Percentiles rank a stretch among this genome's conserved stretches.
These are phyloP conservation scores for Plantago coronopus DNA, from an alignment of 305 asterid species.

Conservation along the genomic window DNA sequence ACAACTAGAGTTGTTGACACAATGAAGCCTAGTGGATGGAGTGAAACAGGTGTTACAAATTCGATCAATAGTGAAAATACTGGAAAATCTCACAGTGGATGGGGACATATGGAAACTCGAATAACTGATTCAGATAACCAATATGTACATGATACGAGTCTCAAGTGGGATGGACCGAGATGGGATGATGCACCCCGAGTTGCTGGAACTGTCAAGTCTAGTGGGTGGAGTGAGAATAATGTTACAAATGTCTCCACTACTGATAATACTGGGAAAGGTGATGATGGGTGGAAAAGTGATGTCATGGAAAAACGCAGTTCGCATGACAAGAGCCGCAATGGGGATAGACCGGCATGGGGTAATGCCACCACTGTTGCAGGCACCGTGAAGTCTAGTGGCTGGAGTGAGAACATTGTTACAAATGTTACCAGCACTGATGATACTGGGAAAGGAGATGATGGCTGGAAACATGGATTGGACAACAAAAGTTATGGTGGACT, in stretches of 20 bases:
- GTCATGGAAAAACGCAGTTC: conserved; percentile 12
- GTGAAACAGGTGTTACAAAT: conserved; percentile 29
- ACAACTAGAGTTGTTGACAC: conserved; percentile 25
- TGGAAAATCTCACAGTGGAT: conserved; percentile 27
- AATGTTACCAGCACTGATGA: conserved; percentile 24
- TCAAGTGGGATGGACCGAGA: conserved; percentile 33
- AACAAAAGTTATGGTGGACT: conserved; percentile 40
- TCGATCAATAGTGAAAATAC: conserved; percentile 20
- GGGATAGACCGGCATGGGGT: conserved; percentile 43
- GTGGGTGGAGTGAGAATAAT: conserved; percentile 35
- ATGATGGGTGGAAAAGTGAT: conserved; percentile 24
- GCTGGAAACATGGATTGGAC: conserved; percentile 31
- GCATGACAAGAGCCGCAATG: conserved; percentile 32
- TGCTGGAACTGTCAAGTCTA: conserved; percentile 29
- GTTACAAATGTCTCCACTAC: conserved; percentile 22
- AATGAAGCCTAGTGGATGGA: conserved; percentile 34
- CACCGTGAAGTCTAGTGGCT: conserved; percentile 28
- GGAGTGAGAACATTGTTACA: conserved; percentile 34
- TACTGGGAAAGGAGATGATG: conserved; percentile 25
- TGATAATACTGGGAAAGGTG: conserved; percentile 28
- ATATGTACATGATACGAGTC: conserved; percentile 29
- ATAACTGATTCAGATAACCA: background rate
- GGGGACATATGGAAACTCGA: conserved; percentile 10
- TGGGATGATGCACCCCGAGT: conserved; percentile 36
- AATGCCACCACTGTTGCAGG: conserved; percentile 28